These are phyloP conservation scores for Coemansia sp. DNA, from an alignment of 192 early-diverging fungal species.

Conservation along the genomic window DNA sequence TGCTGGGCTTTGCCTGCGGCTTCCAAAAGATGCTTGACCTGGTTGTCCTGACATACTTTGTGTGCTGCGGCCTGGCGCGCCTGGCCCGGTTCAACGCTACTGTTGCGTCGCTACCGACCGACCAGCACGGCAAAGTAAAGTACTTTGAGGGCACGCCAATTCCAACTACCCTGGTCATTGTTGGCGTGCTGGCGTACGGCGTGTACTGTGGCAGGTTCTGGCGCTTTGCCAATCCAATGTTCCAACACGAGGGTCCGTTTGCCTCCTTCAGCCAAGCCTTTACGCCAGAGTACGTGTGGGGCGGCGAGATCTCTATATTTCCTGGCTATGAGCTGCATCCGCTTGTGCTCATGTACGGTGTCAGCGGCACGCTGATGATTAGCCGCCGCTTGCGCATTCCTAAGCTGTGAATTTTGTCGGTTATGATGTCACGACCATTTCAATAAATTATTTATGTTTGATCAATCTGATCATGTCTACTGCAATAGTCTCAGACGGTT, in stretches of 20 bases:
- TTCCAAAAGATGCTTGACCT: slow-evolving; percentile 81
- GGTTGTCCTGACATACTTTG: slow-evolving; percentile 77
- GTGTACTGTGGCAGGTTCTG: slow-evolving; percentile 53
- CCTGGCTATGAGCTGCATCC: slow-evolving; percentile 74
- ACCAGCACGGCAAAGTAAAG: slow-evolving; percentile 69
- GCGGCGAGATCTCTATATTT: slow-evolving; percentile 56
- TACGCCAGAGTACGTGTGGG: slow-evolving; percentile 57
- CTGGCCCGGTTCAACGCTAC: slow-evolving; percentile 90
- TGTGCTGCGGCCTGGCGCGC: slow-evolving; percentile 80
- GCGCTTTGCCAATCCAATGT: slow-evolving; percentile 48
- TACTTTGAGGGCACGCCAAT: slow-evolving; percentile 93
- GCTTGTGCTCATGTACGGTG: slow-evolving; percentile 69
- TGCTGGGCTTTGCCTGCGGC: slow-evolving; percentile 77
- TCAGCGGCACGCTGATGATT: slow-evolving; percentile 81
- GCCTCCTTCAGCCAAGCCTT: slow-evolving; percentile 54
- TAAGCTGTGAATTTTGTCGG: slow-evolving; percentile 54
- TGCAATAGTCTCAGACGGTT: slow-evolving; percentile 2
- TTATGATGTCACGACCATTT: not conserved
- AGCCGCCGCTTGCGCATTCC: slow-evolving; percentile 73
- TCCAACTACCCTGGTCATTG: slow-evolving; percentile 70
- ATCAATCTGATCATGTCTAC: not conserved
- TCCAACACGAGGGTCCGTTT: slow-evolving; percentile 50
- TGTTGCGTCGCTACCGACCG: slow-evolving; percentile 70
- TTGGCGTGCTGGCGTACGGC: slow-evolving; percentile 64
- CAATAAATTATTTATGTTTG: not conserved